Conservation (phyloP, 1,284 basidiomycete genomes). For the Volvariella surrecta region DNA sequence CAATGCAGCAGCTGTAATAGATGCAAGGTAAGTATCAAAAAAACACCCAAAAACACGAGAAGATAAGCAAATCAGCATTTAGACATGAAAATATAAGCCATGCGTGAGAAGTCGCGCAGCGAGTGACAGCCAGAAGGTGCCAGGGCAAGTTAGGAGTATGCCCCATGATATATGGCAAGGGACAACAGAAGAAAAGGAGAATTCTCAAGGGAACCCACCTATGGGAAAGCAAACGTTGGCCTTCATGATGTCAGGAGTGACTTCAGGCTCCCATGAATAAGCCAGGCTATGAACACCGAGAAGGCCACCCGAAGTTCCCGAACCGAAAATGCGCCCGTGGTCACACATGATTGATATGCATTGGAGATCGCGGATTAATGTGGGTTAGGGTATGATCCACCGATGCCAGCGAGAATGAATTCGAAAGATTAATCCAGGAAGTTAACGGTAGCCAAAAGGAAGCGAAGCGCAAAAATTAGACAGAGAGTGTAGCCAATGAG, state of each 20-base stretch:
- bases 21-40: too few relatives aligned
- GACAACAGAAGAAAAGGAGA: background rate
- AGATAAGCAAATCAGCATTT: too few relatives aligned
- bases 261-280: conserved; percentile 26
- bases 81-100: background rate
- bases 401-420: too few relatives aligned
- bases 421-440: too few relatives aligned
- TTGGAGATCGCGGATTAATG: too few relatives aligned
- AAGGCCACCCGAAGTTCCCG: background rate
- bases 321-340: background rate
- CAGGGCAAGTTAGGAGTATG: too few relatives aligned
- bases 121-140: too few relatives aligned
- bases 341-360: too few relatives aligned
- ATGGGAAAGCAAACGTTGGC: conserved; percentile 25
- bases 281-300: conserved; percentile 18
- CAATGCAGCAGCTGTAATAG: conserved; percentile 17
- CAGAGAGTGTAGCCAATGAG: conserved; percentile 18
- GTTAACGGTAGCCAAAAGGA: background rate
- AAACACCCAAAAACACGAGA: too few relatives aligned
- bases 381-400: too few relatives aligned
- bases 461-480: conserved; percentile 4
- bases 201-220: conserved; percentile 13
- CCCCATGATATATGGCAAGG: too few relatives aligned
- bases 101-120: background rate
- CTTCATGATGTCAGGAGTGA: conserved; percentile 20